Percentiles rank a stretch among this genome's conserved stretches.
These are phyloP conservation scores for Fusarium algeriense DNA, from an alignment of 2,329 filamentous ascomycete genomes.

Conservation along the genomic window DNA sequence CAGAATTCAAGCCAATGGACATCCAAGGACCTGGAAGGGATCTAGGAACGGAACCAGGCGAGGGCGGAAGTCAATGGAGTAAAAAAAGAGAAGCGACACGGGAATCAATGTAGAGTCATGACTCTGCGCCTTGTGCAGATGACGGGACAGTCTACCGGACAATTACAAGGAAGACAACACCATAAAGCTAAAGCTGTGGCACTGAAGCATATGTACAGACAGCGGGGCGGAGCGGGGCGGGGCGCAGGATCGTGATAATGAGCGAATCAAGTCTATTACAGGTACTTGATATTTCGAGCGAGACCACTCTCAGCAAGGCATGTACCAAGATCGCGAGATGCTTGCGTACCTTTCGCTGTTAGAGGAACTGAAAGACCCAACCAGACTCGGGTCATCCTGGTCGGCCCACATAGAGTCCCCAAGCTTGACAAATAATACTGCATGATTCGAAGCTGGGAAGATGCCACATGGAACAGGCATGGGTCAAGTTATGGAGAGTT, in stretches of 20 bases:
- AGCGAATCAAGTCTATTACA: neutral
- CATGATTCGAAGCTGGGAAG: conserved; percentile 27
- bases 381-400: conserved; percentile 7
- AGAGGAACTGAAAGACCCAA: neutral
- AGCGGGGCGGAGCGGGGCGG: conserved; percentile 41
- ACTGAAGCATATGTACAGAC: conserved; percentile 8
- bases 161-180: conserved; percentile 7
- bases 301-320: conserved; percentile 11
- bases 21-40: conserved; percentile 1
- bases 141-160: neutral
- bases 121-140: conserved; percentile 12
- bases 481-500: conserved; percentile 34
- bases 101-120: conserved; percentile 6
- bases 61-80: neutral
- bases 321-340: neutral
- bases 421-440: conserved; percentile 27
- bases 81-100: neutral
- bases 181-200: conserved; percentile 13
- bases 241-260: neutral
- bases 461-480: conserved; percentile 33
- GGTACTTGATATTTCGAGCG: conserved; percentile 1
- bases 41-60: neutral
- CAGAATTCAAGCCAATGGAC: neutral
- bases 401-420: conserved; percentile 13
- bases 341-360: neutral